Base-by-base conservation (phyloP, 345 rosid genomes). In the Lepidium africanum region DNA sequence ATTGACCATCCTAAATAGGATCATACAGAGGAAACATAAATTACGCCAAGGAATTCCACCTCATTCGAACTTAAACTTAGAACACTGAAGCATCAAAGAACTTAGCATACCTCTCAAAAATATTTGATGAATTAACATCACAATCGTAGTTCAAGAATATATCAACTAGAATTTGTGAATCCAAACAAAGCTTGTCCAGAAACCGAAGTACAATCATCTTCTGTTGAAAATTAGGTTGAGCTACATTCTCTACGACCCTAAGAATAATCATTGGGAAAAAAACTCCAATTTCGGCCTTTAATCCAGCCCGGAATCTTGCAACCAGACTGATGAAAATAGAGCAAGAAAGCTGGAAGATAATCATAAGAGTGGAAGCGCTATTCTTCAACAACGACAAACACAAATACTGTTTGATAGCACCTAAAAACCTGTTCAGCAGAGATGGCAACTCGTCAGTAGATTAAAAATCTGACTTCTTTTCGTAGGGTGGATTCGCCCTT, bases 261-360 rank as follows among this genome's bases (percentile, higher is more conserved):
- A 91, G 88, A 65, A 94, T 93, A 75, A 91, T 94, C 97, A 91
- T 91, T 36, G 97, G 97, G 67, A 94, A 94, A 75, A 94, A 94
- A 15, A 94, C 99, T 76, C 99, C 99, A 69, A 94, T 94, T 81
- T 94, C 96, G 36, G 99, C 99, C 82, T 94, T 91, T 78, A 94
- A 66, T 69, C 99, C 97, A 68, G 93, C 96, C 53, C 95, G 92
- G 70, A 94, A 94, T 72, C 97, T 89, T 53, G 96, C 86, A 48
- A 94, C 97, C 56, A 91, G 83, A 78, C 97, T 94, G 69, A 94
- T 89, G 74, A 94, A 94, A 65, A 94, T 91, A 73, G 99, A 94
- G 84, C 99, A 94, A 68, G 99, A 94, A 77, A 94, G 97, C 86
- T 94, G 97, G 86, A 91, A 94, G 78, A 94, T 81, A 67, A 94